Evolutionary conservation across 495 filamentous ascomycete genomes (phyloP).

Genomic region (Neurospora intermedia): DNA sequence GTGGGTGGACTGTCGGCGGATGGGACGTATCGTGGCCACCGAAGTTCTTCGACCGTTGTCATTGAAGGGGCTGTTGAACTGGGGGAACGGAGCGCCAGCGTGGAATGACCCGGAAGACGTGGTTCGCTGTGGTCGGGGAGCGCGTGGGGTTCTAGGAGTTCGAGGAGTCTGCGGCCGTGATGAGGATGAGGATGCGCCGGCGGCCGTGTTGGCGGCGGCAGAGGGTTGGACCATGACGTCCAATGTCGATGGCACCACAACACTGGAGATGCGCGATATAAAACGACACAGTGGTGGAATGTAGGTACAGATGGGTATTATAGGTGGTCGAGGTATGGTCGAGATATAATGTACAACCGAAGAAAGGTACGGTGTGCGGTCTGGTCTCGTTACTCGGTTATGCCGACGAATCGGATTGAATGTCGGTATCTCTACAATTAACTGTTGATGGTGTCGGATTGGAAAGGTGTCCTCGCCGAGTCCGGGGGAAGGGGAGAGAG

Average conservation of each 20-base stretch:
- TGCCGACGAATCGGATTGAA: too few species aligned
- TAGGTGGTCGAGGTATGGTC: background rate
- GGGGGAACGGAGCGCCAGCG: conserved; percentile 36
- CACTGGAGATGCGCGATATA: background rate
- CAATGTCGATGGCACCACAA: background rate
- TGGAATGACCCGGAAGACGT: conserved; percentile 35
- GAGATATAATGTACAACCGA: background rate
- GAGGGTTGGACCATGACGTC: background rate
- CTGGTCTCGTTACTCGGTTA: too few species aligned
- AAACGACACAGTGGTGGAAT: background rate
- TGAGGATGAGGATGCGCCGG: conserved; percentile 7
- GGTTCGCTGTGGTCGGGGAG: conserved; percentile 10
- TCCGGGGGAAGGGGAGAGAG: background rate
- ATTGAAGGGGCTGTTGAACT: conserved; percentile 13
- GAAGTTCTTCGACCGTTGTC: conserved; percentile 10
- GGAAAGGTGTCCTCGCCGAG: background rate
- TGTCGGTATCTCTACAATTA: too few species aligned
- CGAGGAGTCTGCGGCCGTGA: conserved; percentile 18
- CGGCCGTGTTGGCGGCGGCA: background rate
- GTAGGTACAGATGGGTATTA: background rate
- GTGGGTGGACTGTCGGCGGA: conserved; percentile 54
- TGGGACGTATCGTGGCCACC: conserved; percentile 1
- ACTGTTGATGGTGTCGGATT: background rate
- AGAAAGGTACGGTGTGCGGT: background rate
- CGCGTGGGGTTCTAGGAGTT: conserved; percentile 12